These are phyloP conservation scores for Skeletonema marinoi DNA, from an alignment of 108 stramenopile genomes.

Conservation along the genomic window DNA sequence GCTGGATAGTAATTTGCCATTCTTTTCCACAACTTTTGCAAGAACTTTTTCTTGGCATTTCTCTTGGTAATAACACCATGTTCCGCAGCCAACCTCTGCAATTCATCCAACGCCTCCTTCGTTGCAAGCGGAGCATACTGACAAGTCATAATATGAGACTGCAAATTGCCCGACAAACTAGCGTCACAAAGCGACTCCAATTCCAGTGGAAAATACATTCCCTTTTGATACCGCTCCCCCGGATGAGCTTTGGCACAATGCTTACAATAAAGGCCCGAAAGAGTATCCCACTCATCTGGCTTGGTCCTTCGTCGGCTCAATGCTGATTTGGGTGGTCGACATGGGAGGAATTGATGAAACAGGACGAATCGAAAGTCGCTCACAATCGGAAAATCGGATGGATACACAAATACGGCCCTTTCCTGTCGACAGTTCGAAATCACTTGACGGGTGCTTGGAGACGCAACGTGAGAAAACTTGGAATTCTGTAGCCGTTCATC, in stretches of 20 bases:
- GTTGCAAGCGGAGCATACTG: slow-evolving; percentile 7
- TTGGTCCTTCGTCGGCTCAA: background rate
- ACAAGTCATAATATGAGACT: background rate
- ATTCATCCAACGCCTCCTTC: slow-evolving; percentile 18
- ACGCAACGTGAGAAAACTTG: background rate
- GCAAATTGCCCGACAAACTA: slow-evolving; percentile 10
- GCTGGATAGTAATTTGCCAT: background rate
- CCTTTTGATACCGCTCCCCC: background rate
- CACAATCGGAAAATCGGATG: background rate
- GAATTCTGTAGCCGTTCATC: background rate
- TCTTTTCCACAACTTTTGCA: slow-evolving; percentile 17
- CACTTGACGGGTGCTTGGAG: background rate
- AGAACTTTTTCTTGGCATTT: slow-evolving; percentile 6
- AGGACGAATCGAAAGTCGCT: background rate
- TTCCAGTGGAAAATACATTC: slow-evolving; percentile 12
- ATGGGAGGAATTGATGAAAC: background rate
- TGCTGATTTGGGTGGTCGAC: background rate
- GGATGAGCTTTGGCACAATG: slow-evolving; percentile 2
- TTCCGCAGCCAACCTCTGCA: slow-evolving; percentile 6
- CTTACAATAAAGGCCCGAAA: slow-evolving; percentile 5
- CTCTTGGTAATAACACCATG: slow-evolving; percentile 15
- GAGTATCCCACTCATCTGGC: background rate
- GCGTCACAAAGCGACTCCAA: background rate
- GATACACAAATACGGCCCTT: background rate
- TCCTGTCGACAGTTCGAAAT: background rate